A percentile compares a stretch with the other conserved stretches of the same genome.
phyloP scores from a whole-genome alignment of 495 filamentous ascomycete species.

The Penicillium cosmopolitanum region DNA sequence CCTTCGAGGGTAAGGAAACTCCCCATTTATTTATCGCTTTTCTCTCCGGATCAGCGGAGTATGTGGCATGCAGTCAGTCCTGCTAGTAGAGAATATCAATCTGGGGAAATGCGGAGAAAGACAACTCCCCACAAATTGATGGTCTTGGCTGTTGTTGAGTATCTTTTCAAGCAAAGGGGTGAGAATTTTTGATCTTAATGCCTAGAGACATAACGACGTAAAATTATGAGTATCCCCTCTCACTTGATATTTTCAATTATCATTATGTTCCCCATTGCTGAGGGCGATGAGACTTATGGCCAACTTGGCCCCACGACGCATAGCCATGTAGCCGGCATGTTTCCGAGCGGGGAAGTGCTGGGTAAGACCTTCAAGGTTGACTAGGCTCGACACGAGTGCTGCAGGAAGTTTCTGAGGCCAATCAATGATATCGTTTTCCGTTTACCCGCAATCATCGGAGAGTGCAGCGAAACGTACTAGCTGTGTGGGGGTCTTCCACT shows the following conservation, averaged over 20 bases:
- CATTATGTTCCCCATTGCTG: no score
- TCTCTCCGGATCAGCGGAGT: background rate
- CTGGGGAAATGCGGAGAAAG: background rate
- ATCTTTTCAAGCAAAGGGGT: no score
- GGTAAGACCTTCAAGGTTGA: background rate
- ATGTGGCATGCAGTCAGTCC: background rate
- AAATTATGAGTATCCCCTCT: no score
- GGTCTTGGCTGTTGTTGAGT: background rate
- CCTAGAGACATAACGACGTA: no score
- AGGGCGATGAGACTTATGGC: no score
- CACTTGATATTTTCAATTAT: no score
- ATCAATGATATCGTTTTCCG: background rate
- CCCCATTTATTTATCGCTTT: background rate
- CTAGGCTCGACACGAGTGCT: constrained; percentile 4
- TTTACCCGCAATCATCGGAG: background rate
- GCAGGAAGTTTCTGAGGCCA: background rate
- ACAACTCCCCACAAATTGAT: no score
- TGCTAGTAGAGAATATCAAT: background rate
- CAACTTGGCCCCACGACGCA: no score
- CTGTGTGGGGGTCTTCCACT: background rate
- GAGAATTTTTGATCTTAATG: no score
- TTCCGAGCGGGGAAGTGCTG: constrained; percentile 8
- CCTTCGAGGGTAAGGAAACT: background rate
- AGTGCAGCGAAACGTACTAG: background rate
- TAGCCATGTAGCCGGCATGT: background rate